These are phyloP conservation scores for Psilocybe cyanescens DNA, from an alignment of 768 basidiomycete genomes.

Conservation along the genomic window DNA sequence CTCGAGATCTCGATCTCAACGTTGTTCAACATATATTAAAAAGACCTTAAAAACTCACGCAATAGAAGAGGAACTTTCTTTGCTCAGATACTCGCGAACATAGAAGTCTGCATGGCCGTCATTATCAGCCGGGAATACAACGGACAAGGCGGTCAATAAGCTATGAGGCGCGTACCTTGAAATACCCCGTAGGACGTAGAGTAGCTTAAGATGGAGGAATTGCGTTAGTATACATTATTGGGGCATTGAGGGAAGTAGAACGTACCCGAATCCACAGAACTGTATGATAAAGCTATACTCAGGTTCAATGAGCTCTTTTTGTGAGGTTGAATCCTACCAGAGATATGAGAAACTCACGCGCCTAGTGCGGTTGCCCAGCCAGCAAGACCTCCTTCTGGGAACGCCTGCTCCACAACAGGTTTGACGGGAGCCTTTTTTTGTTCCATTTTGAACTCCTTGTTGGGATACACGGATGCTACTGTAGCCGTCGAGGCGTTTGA, in stretches of 20 bases:
- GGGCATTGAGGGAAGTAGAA: not conserved
- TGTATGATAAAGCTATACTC: constrained; percentile 20
- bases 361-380: constrained; percentile 22
- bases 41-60: not conserved
- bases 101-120: constrained; percentile 7
- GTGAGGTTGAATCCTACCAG: no score
- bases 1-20: not conserved
- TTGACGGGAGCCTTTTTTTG: not conserved
- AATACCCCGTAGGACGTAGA: constrained; percentile 14
- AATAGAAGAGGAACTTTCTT: constrained; percentile 11
- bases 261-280: constrained; percentile 22
- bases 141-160: no score
- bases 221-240: not conserved
- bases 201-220: not conserved
- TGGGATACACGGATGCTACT: no score
- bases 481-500: no score
- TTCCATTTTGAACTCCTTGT: no score
- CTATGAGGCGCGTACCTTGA: constrained; percentile 4
- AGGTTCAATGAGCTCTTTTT: no score
- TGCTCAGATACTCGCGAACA: constrained; percentile 7
- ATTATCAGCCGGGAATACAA: no score
- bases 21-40: no score
- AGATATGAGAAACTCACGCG: constrained; percentile 13
- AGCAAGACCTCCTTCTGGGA: constrained; percentile 19
- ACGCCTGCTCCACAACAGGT: not conserved